Evolutionary conservation across 352 stramenopile species (phyloP).

Genomic region (Pythium grandisporangium): DNA sequence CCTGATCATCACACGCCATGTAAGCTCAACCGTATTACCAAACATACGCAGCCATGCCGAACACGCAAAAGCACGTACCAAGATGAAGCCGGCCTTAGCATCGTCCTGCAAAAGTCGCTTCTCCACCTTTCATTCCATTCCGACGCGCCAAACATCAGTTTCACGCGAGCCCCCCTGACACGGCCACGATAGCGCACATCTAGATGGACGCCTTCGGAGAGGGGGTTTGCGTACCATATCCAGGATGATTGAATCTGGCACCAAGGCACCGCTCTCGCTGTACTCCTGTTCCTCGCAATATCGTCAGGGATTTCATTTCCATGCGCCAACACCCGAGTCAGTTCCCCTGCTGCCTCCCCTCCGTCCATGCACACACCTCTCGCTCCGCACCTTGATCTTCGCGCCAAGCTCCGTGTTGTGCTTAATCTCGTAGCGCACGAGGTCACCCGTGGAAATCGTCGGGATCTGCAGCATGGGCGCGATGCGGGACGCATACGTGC

Average conservation of each 20-base stretch:
- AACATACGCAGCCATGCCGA: no score
- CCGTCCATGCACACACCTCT: neutral
- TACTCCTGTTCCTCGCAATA: no score
- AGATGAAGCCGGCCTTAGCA: constrained; percentile 72
- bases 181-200: neutral
- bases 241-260: constrained; percentile 85
- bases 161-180: no score
- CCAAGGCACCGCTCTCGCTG: constrained; percentile 73
- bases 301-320: no score
- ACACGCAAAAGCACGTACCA: no score
- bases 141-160: no score
- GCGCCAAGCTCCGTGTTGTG: constrained; percentile 50
- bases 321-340: neutral
- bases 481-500: constrained; percentile 85
- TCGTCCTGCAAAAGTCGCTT: constrained; percentile 62
- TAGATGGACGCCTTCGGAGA: neutral
- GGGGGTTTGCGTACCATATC: constrained; percentile 54
- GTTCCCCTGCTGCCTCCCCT: neutral
- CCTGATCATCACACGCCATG: constrained; percentile 13
- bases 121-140: constrained; percentile 41
- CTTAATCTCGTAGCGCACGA: constrained; percentile 87
- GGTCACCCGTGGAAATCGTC: constrained; percentile 84
- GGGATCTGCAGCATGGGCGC: constrained; percentile 80
- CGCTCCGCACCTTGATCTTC: constrained; percentile 53
- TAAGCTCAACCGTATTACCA: neutral